Evolutionary conservation across 257 asterid species (phyloP).

Genomic region (Przewalskia tangutica): DNA sequence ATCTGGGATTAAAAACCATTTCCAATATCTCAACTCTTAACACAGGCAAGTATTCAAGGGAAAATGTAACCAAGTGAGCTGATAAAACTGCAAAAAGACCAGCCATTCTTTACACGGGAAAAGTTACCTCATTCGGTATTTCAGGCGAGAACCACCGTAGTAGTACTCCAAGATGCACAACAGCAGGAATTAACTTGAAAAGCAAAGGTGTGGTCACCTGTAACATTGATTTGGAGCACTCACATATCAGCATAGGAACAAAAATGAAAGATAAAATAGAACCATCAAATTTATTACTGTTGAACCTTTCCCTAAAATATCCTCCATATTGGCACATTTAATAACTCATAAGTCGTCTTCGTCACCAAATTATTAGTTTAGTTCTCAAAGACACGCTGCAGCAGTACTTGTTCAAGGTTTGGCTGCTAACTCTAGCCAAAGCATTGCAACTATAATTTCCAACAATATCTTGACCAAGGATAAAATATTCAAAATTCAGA

Average conservation of each 20-base stretch:
- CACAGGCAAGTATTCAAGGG: slow-evolving; percentile 13
- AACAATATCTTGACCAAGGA: not conserved
- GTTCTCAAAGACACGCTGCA: not conserved
- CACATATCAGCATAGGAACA: not conserved
- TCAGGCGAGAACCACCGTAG: slow-evolving; percentile 71
- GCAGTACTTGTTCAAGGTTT: not conserved
- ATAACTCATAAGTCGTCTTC: not conserved
- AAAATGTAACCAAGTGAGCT: slow-evolving; percentile 6
- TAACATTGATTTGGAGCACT: slow-evolving; percentile 12
- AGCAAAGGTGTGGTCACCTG: slow-evolving; percentile 81
- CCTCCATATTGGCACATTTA: not conserved
- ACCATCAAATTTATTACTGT: not conserved
- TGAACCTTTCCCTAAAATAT: not conserved
- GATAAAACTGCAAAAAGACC: not conserved
- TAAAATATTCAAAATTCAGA: not conserved
- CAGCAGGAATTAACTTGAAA: slow-evolving; percentile 77
- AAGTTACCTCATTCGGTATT: slow-evolving; percentile 43
- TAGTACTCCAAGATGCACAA: slow-evolving; percentile 66
- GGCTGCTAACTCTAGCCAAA: not conserved
- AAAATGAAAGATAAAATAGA: not conserved
- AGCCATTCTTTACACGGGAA: not conserved
- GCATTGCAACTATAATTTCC: not conserved
- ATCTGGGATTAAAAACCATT: slow-evolving; percentile 52
- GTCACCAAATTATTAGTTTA: not conserved
- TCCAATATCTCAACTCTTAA: slow-evolving; percentile 30